Base-by-base conservation (phyloP, 2,329 filamentous ascomycete genomes). In the Curvularia eragrostidis region DNA sequence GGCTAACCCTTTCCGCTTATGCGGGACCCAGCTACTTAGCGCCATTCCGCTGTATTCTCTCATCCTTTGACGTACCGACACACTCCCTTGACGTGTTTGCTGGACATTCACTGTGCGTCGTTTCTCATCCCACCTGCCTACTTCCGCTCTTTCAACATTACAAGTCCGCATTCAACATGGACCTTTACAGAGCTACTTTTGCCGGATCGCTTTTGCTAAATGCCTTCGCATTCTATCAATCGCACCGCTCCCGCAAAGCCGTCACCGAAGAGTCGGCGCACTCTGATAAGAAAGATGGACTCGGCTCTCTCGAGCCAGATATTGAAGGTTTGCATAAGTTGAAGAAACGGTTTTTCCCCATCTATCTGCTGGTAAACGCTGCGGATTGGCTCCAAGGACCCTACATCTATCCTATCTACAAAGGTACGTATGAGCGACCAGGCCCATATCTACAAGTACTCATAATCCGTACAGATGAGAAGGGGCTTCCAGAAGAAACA, bases 361-460 rank as follows among this genome's bases (percentile, higher is more conserved):
- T 79, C 7, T 82, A 81, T 50, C 66, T 75, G 9, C 68, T 82
- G 8, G 79, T 78, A 9, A 76, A 78, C 61, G 77, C 77, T 30
- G 78, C 80, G 18, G 80, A 82, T 61, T 82, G 80, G 80, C 67
- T 82, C 3, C 79, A 82, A 68, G 78, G 81, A 1, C 81, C 81
- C 5, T 81, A 83, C 51, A 80, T 83, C 39, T 84, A 84, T 63
- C 80, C 81, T 3, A 78, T 83, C 9, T 84, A 83, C 74, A 83
- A 81, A 70, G 79, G 72, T 72, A 43, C 12, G 61, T 52, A 23
- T 21, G 19, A 9, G 18, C 38, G 3, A 32, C 47, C 2, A 23
- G 15, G 23, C 6, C 28, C 21, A 13, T 1, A 28, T 5, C 5
- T n/a, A 15, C 18, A 19, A 13, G 12, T 36, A 36, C 62, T 67